Percentiles rank a stretch among this genome's conserved stretches.
Evolutionary conservation across 2,329 filamentous ascomycete species (phyloP).

Genomic region (Cadophora gregata): DNA sequence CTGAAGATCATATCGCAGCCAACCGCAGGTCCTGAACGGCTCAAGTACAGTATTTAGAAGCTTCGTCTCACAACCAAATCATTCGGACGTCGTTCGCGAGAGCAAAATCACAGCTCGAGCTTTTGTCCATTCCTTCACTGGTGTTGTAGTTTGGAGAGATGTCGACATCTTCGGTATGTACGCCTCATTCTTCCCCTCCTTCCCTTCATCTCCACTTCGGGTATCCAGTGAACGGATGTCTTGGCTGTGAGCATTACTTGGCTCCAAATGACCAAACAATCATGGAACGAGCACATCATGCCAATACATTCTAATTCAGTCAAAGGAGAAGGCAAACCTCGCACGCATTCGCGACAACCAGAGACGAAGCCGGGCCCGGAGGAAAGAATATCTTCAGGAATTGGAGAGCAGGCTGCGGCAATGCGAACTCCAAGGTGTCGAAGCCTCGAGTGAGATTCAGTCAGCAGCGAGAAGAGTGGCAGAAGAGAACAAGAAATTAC

Average conservation of each 20-base stretch:
- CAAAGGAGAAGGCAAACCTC: conserved; percentile 44
- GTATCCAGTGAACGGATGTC: neutral
- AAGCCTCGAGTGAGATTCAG: conserved; percentile 75
- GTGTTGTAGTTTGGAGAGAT: conserved; percentile 1
- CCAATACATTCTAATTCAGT: conserved; percentile 7
- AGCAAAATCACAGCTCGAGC: neutral
- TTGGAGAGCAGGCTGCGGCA: conserved; percentile 68
- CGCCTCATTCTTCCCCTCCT: neutral
- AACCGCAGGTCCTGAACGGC: neutral
- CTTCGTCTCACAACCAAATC: neutral
- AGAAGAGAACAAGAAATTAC: conserved; percentile 71
- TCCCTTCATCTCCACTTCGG: neutral
- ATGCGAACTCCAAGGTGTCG: conserved; percentile 69
- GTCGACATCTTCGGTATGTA: conserved; percentile 11
- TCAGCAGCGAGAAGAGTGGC: conserved; percentile 70
- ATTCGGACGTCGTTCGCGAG: neutral
- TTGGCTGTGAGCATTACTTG: conserved; percentile 1
- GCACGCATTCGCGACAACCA: conserved; percentile 79
- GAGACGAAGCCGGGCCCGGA: conserved; percentile 73
- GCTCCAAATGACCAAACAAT: neutral
- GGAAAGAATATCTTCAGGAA: conserved; percentile 75
- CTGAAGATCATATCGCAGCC: neutral
- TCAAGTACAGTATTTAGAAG: neutral
- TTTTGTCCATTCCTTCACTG: neutral
- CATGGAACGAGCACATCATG: neutral